Percentiles rank a stretch among this genome's conserved stretches.
Evolutionary conservation across 257 asterid genomes (phyloP).

Genomic region (Handroanthus guayacan): DNA sequence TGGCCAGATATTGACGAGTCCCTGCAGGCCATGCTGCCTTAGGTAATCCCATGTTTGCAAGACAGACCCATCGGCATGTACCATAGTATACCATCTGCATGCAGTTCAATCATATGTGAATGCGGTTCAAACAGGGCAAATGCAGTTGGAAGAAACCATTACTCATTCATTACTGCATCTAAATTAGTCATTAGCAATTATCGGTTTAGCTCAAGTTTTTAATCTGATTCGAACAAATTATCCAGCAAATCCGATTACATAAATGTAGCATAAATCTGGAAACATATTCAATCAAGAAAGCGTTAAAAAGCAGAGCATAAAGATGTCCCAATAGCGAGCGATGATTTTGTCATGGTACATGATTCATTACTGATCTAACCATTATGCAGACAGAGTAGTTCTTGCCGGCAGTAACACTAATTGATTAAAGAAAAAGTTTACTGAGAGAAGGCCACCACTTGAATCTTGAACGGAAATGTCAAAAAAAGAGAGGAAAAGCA

Average conservation of each 20-base stretch:
- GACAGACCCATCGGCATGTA: slow-evolving; percentile 91
- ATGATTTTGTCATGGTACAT: background rate
- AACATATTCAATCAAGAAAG: slow-evolving; percentile 7
- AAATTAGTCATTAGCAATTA: background rate
- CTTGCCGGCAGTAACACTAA: background rate
- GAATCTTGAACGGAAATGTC: slow-evolving; percentile 7
- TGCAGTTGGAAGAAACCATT: background rate
- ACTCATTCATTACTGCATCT: background rate
- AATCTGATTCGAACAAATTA: background rate
- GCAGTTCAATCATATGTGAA: slow-evolving; percentile 31
- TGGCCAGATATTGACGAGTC: slow-evolving; percentile 79
- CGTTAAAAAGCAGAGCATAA: background rate
- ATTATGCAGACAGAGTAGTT: background rate
- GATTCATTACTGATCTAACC: slow-evolving; percentile 10
- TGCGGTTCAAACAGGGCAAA: slow-evolving; percentile 12
- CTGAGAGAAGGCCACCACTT: background rate
- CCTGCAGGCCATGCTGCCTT: slow-evolving; percentile 72
- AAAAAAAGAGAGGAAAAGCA: slow-evolving; percentile 10
- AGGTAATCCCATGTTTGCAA: slow-evolving; percentile 71
- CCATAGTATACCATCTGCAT: slow-evolving; percentile 97
- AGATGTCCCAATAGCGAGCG: slow-evolving; percentile 1
- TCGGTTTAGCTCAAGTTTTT: background rate
- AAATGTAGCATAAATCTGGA: slow-evolving; percentile 28
- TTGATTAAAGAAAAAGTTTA: background rate
- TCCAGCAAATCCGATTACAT: slow-evolving; percentile 14